These are phyloP conservation scores for Massariosphaeria phaeospora DNA, from an alignment of 495 filamentous ascomycete species.

Conservation along the genomic window DNA sequence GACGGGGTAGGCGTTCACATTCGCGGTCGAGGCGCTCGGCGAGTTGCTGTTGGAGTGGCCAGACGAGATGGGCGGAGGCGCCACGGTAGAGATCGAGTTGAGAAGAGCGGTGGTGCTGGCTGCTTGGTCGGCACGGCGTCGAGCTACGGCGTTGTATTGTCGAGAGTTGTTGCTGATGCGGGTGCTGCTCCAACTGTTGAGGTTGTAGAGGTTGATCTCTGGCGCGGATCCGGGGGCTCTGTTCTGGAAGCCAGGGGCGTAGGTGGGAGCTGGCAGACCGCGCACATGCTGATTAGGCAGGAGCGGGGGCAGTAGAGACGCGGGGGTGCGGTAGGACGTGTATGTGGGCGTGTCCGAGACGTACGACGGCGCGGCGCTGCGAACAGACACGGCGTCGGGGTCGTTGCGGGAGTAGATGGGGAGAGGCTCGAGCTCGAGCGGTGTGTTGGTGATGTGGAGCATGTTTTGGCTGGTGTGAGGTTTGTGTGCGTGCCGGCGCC, in stretches of 20 bases:
- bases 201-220: constrained; percentile 25
- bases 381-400: constrained; percentile 33
- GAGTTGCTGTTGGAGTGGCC: background rate
- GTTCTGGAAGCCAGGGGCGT: constrained; percentile 33
- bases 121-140: constrained; percentile 30
- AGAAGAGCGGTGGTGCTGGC: constrained; percentile 25
- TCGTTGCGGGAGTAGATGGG: constrained; percentile 35
- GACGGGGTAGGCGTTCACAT: constrained; percentile 12
- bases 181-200: constrained; percentile 34
- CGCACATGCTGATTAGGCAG: constrained; percentile 7
- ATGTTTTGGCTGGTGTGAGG: background rate
- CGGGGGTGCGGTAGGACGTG: constrained; percentile 20
- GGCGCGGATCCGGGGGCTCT: constrained; percentile 21
- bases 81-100: constrained; percentile 23
- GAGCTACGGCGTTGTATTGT: constrained; percentile 34
- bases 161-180: constrained; percentile 22
- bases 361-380: constrained; percentile 37
- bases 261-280: constrained; percentile 28
- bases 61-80: constrained; percentile 2
- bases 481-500: background rate
- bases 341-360: constrained; percentile 38
- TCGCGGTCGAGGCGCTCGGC: constrained; percentile 7
- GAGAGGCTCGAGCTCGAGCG: constrained; percentile 30
- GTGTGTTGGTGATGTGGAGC: constrained; percentile 29
- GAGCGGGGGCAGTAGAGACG: constrained; percentile 18